Percentiles rank a stretch among this genome's conserved stretches.
Evolutionary conservation across 768 basidiomycete species (phyloP).

Genomic region (Cyathus striatus): DNA sequence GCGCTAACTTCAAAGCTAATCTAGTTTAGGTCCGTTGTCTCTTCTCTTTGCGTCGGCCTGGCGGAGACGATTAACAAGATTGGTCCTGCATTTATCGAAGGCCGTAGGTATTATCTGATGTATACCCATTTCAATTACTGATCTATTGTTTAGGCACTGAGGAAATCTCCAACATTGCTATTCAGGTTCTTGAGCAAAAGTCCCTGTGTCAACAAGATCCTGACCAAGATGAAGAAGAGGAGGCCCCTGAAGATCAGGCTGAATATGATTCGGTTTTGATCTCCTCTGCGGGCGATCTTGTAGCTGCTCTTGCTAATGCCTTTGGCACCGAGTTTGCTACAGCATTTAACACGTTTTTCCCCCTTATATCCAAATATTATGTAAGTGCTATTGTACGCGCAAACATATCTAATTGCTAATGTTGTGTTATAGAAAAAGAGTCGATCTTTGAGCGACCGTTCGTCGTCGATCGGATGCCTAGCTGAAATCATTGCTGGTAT

Average conservation of each 20-base stretch:
- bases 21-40: conserved; percentile 71
- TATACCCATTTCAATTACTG: conserved; percentile 4
- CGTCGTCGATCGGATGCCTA: conserved; percentile 87
- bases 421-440: conserved; percentile 61
- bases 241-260: conserved; percentile 83
- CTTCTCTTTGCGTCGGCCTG: conserved; percentile 81
- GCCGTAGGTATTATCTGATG: conserved; percentile 43
- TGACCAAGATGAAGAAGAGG: conserved; percentile 84
- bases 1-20: conserved; percentile 68
- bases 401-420: background rate
- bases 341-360: conserved; percentile 84
- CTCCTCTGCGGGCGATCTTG: conserved; percentile 90
- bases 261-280: conserved; percentile 97
- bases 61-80: conserved; percentile 90
- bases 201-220: conserved; percentile 96
- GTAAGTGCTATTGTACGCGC: conserved; percentile 40
- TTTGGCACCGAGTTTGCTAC: conserved; percentile 82
- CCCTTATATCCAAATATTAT: conserved; percentile 87
- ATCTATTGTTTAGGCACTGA: conserved; percentile 52
- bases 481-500: conserved; percentile 95
- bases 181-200: conserved; percentile 89
- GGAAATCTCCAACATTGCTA: conserved; percentile 71
- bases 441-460: conserved; percentile 86
- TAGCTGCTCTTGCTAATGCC: conserved; percentile 79
- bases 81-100: conserved; percentile 81